Conservation (phyloP, 176 grass and related monocot species). For the Zoysia japonica region DNA sequence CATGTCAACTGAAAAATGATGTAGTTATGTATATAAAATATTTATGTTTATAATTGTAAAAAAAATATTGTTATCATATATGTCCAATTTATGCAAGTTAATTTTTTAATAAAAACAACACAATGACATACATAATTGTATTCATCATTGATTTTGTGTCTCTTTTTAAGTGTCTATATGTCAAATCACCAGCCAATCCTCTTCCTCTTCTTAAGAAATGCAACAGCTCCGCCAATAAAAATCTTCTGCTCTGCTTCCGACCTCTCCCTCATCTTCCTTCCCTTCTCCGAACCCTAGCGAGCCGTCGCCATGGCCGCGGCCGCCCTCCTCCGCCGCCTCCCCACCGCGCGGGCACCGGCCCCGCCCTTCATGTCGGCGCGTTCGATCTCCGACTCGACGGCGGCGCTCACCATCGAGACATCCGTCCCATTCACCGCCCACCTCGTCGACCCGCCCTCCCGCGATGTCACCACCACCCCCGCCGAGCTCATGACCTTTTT, state of each 20-base stretch:
- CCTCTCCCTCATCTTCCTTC: not conserved
- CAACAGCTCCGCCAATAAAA: slow-evolving; percentile 19
- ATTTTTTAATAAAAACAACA: too few relatives aligned
- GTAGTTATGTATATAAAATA: too few relatives aligned
- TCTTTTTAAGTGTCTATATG: too few relatives aligned
- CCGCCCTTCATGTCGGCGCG: slow-evolving; percentile 20
- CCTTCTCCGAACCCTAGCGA: slow-evolving; percentile 35
- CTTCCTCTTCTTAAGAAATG: too few relatives aligned
- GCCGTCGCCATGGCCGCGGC: slow-evolving; percentile 48
- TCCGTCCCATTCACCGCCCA: slow-evolving; percentile 91
- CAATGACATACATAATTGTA: too few relatives aligned
- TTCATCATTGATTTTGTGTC: too few relatives aligned
- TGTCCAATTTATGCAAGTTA: too few relatives aligned
- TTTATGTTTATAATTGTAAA: too few relatives aligned
- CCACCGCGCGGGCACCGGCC: slow-evolving; percentile 33
- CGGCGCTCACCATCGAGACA: slow-evolving; percentile 81
- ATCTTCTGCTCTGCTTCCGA: slow-evolving; percentile 20
- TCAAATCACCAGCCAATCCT: not conserved
- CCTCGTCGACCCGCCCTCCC: slow-evolving; percentile 78
- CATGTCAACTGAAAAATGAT: too few relatives aligned
- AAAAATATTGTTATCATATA: too few relatives aligned
- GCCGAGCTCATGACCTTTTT: slow-evolving; percentile 86
- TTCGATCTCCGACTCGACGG: slow-evolving; percentile 50
- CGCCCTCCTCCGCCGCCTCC: slow-evolving; percentile 48
- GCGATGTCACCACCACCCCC: slow-evolving; percentile 68